A percentile compares a stretch with the other conserved stretches of the same genome.
Conservation (phyloP, 805 yeast genomes). For the Dipodascus albidus region DNA sequence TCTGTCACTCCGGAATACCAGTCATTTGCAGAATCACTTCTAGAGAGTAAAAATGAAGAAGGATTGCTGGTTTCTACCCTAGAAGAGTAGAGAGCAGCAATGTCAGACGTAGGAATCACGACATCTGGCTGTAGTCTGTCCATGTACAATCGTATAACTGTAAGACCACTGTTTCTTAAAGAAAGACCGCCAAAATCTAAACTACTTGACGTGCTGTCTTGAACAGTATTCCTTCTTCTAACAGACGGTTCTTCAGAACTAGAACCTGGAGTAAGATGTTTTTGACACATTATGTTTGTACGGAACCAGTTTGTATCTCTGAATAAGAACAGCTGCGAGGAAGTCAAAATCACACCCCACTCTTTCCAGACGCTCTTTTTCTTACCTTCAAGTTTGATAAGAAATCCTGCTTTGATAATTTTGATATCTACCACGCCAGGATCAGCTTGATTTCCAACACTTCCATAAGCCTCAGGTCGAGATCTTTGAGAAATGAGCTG, state of each 20-base stretch:
- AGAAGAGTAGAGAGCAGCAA: conserved; percentile 28
- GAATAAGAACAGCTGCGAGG: conserved; percentile 30
- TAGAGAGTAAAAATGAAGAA: conserved; percentile 20
- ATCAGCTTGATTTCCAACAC: conserved; percentile 15
- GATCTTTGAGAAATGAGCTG: conserved; percentile 28
- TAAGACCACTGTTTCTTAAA: neutral
- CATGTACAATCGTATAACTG: conserved; percentile 22
- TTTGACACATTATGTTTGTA: conserved; percentile 5
- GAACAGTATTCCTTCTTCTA: conserved; percentile 2
- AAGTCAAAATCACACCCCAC: conserved; percentile 33
- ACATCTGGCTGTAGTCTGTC: conserved; percentile 29
- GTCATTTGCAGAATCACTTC: conserved; percentile 23
- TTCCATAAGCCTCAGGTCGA: conserved; percentile 26
- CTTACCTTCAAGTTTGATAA: conserved; percentile 26
- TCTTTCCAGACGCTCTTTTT: conserved; percentile 26
- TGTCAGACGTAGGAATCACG: conserved; percentile 27
- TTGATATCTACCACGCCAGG: conserved; percentile 30
- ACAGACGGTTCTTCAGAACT: neutral
- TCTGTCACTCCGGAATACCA: conserved; percentile 32
- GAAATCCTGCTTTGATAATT: conserved; percentile 29
- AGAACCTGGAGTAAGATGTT: neutral
- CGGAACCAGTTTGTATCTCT: conserved; percentile 28
- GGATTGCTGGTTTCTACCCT: conserved; percentile 8
- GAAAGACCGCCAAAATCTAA: neutral
- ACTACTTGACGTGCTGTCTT: neutral